phyloP scores from a whole-genome alignment of 2,329 filamentous ascomycete genomes.

The Cytospora piceae region DNA sequence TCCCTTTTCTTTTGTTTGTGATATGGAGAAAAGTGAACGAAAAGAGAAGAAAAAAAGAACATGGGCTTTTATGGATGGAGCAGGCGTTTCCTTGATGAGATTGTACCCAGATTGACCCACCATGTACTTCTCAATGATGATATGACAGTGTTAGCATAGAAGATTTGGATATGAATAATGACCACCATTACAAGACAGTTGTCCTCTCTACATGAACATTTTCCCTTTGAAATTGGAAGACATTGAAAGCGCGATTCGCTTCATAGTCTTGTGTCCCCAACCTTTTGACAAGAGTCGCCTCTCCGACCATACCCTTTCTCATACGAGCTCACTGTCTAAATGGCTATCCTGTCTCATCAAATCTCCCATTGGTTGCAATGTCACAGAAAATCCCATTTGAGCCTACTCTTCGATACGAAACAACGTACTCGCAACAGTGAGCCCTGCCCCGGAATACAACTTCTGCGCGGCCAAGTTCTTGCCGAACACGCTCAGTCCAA shows the following conservation, averaged over 20 bases:
- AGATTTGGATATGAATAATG: no score
- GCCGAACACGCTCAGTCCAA: slow-evolving; percentile 3
- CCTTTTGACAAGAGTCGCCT: no score
- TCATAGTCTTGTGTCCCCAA: no score
- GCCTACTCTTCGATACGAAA: background rate
- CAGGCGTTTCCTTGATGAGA: background rate
- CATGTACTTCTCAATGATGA: background rate
- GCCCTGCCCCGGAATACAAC: background rate
- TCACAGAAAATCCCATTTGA: background rate
- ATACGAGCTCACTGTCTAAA: no score
- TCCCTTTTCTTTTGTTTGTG: background rate
- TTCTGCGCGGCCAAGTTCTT: slow-evolving; percentile 8
- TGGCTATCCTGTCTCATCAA: no score
- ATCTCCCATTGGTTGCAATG: no score
- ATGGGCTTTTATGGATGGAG: background rate
- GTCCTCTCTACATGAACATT: no score
- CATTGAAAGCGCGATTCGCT: no score
- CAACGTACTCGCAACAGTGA: slow-evolving; percentile 28
- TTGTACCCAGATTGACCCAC: background rate
- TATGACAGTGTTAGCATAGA: background rate
- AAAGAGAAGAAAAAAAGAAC: background rate
- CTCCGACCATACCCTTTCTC: no score
- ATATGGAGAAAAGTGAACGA: background rate
- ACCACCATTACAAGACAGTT: no score
- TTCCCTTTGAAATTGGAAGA: no score